These are phyloP conservation scores for Yarrowia sp. DNA, from an alignment of 805 yeast species.

Conservation along the genomic window DNA sequence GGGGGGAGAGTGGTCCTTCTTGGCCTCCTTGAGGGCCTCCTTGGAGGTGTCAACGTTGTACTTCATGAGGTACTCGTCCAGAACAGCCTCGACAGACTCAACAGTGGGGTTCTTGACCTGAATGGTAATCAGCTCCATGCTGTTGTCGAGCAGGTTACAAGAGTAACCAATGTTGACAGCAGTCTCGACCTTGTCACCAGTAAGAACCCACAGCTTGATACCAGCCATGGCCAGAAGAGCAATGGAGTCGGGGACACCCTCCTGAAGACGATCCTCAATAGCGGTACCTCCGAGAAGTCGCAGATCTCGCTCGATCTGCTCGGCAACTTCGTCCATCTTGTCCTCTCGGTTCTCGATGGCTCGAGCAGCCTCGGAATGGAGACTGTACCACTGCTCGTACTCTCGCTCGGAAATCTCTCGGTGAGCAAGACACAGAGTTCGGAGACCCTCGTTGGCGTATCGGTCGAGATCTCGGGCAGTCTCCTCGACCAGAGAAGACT, in stretches of 20 bases:
- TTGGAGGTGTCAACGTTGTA: constrained; percentile 50
- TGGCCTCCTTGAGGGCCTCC: constrained; percentile 49
- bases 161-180: constrained; percentile 85
- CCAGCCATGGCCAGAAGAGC: constrained; percentile 69
- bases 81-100: constrained; percentile 37
- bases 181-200: constrained; percentile 83
- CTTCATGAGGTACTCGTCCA: constrained; percentile 51
- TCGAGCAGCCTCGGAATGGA: constrained; percentile 57
- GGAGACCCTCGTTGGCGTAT: constrained; percentile 74
- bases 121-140: constrained; percentile 67
- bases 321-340: constrained; percentile 56
- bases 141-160: constrained; percentile 67
- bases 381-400: constrained; percentile 54
- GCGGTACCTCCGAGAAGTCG: constrained; percentile 78
- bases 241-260: constrained; percentile 79
- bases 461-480: constrained; percentile 72
- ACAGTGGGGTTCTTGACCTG: constrained; percentile 33
- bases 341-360: constrained; percentile 63
- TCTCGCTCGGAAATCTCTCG: constrained; percentile 48
- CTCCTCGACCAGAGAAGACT: constrained; percentile 49
- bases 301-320: constrained; percentile 59
- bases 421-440: constrained; percentile 74
- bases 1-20: constrained; percentile 63
- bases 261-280: constrained; percentile 75
- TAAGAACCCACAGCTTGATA: constrained; percentile 77